Conservation (phyloP, 1,139 yeast genomes). For the Meyerozyma smithsonii region DNA sequence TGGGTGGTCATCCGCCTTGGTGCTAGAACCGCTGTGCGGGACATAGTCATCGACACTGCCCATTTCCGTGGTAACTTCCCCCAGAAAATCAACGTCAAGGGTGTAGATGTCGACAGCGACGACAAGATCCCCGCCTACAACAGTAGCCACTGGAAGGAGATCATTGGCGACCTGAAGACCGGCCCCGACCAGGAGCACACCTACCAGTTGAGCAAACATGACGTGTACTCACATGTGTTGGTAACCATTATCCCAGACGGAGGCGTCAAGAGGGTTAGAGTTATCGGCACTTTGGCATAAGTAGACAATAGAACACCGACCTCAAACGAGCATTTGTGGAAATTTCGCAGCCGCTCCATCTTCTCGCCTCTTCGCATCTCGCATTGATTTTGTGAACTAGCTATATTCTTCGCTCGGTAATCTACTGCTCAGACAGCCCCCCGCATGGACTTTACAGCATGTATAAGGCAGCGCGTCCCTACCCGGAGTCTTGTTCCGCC, state of each 20-base stretch:
- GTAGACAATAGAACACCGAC: too few species aligned
- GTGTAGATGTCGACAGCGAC: slow-evolving; percentile 35
- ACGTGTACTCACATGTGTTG: slow-evolving; percentile 58
- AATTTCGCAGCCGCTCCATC: too few species aligned
- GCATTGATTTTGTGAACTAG: too few species aligned
- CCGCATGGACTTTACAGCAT: not conserved
- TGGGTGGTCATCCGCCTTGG: slow-evolving; percentile 87
- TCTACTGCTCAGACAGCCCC: too few species aligned
- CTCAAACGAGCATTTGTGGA: too few species aligned
- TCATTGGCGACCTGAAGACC: slow-evolving; percentile 70
- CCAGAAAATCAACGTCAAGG: slow-evolving; percentile 65
- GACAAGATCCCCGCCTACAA: slow-evolving; percentile 30
- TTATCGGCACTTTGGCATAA: slow-evolving; percentile 55
- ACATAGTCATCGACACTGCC: slow-evolving; percentile 80
- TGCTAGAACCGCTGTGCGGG: slow-evolving; percentile 49
- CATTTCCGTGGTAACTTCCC: slow-evolving; percentile 94
- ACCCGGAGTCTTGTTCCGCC: not conserved
- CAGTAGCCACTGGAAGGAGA: slow-evolving; percentile 49
- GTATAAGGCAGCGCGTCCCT: not conserved
- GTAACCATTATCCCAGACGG: slow-evolving; percentile 91
- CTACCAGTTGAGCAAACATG: slow-evolving; percentile 31
- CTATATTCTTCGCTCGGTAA: not conserved
- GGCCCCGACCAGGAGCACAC: slow-evolving; percentile 77
- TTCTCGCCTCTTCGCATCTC: too few species aligned
- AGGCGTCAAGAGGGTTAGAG: slow-evolving; percentile 86